These are phyloP conservation scores for Phaffomyces opuntiae DNA, from an alignment of 805 yeast species.

Conservation along the genomic window DNA sequence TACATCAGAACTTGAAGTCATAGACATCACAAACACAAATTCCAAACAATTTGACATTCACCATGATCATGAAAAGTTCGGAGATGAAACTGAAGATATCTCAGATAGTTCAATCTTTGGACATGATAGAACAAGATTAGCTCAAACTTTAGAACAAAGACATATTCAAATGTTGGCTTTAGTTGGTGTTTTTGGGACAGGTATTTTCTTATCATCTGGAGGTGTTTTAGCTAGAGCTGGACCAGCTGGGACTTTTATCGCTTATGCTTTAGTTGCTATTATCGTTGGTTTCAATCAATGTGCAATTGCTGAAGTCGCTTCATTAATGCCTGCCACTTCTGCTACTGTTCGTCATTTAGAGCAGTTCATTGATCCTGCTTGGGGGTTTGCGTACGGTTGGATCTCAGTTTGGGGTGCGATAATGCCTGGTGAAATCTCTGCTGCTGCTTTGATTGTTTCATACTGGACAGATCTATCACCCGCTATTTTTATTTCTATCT, in stretches of 20 bases:
- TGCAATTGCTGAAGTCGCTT: constrained; percentile 32
- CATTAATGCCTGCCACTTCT: constrained; percentile 32
- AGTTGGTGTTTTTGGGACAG: constrained; percentile 40
- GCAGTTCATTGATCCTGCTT: constrained; percentile 35
- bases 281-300: constrained; percentile 33
- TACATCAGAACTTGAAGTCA: not conserved
- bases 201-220: constrained; percentile 33
- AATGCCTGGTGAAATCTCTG: constrained; percentile 38
- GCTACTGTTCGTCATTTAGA: constrained; percentile 31
- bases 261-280: constrained; percentile 28
- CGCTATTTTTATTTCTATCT: constrained; percentile 38
- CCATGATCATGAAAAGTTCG: not conserved
- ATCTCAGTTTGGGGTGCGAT: constrained; percentile 32
- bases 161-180: constrained; percentile 43
- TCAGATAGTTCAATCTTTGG: constrained; percentile 8
- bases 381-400: constrained; percentile 43
- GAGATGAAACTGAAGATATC: not conserved
- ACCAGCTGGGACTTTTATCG: constrained; percentile 28
- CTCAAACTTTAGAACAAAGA: constrained; percentile 17
- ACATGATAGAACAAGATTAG: constrained; percentile 8
- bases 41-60: not conserved
- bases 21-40: constrained; percentile 3
- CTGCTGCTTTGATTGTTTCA: constrained; percentile 37
- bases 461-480: constrained; percentile 39
- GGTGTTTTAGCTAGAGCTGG: constrained; percentile 29